phyloP scores from a whole-genome alignment of 371 early-diverging fungal species.

The Syncephalastrum contaminatum region DNA sequence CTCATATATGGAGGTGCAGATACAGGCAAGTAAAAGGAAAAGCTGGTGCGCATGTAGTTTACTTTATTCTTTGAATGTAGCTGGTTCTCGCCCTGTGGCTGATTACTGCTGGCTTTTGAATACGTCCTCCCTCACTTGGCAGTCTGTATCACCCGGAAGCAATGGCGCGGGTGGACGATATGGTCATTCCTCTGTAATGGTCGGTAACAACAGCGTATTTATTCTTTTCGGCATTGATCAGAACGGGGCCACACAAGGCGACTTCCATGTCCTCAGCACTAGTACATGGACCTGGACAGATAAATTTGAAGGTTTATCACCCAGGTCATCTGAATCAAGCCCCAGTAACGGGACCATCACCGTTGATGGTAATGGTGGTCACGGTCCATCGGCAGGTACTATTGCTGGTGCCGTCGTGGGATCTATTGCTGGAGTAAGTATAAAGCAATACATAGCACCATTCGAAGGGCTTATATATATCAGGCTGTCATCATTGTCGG shows the following conservation, averaged over 20 bases:
- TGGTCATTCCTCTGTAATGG: slow-evolving; percentile 6
- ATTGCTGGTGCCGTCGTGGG: slow-evolving; percentile 16
- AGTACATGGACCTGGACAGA: slow-evolving; percentile 7
- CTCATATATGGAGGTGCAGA: slow-evolving; percentile 9
- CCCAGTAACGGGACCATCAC: not conserved
- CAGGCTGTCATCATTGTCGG: too few species aligned
- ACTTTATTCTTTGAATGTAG: not conserved
- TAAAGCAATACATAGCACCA: too few species aligned
- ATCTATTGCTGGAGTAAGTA: slow-evolving; percentile 9
- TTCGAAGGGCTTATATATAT: too few species aligned
- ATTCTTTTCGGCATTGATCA: slow-evolving; percentile 10
- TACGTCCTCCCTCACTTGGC: slow-evolving; percentile 9
- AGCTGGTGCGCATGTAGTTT: too few species aligned
- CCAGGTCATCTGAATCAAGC: not conserved
- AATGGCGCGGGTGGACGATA: slow-evolving; percentile 13
- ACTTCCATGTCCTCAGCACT: slow-evolving; percentile 6
- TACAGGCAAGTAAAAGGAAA: not conserved
- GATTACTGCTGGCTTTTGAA: slow-evolving; percentile 15
- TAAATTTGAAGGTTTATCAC: not conserved
- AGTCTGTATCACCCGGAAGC: slow-evolving; percentile 2
- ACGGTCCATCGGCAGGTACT: slow-evolving; percentile 4
- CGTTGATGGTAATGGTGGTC: not conserved
- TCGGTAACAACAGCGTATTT: slow-evolving; percentile 6
- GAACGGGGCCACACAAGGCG: slow-evolving; percentile 1
- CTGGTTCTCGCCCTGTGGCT: not conserved